phyloP scores from a whole-genome alignment of 2,329 filamentous ascomycete species.

The Chaetomium sp. region DNA sequence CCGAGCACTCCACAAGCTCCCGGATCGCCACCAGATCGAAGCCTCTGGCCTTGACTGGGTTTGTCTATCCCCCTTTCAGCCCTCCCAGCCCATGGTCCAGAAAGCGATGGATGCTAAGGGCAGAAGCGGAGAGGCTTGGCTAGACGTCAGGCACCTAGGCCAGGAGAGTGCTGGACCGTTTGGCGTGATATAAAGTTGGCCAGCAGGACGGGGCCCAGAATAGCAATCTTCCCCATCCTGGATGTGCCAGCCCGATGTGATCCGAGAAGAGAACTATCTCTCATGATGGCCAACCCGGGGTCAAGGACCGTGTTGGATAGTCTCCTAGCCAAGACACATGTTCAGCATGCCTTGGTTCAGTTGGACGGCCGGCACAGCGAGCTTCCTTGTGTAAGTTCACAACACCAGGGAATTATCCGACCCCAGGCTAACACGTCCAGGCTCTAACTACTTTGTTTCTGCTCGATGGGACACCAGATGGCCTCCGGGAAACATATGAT shows the following conservation, averaged over 20 bases:
- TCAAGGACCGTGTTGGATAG: conserved; percentile 31
- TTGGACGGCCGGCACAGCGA: conserved; percentile 30
- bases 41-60: conserved; percentile 14
- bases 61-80: conserved; percentile 5
- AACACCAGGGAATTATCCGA: too few species aligned
- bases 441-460: conserved; percentile 32
- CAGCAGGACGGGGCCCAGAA: neutral
- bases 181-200: conserved; percentile 1
- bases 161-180: neutral
- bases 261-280: neutral
- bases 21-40: conserved; percentile 20
- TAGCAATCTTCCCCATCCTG: neutral
- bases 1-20: conserved; percentile 6
- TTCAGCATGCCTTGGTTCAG: conserved; percentile 34
- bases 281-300: conserved; percentile 26
- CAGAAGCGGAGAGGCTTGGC: conserved; percentile 5
- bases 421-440: conserved; percentile 21
- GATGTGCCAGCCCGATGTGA: neutral
- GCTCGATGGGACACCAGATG: conserved; percentile 24
- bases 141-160: neutral
- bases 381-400: conserved; percentile 29
- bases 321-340: conserved; percentile 33
- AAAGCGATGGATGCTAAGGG: neutral
- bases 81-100: neutral
- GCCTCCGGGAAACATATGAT: conserved; percentile 30